phyloP scores from a whole-genome alignment of 2,329 filamentous ascomycete genomes.

The Pseudodiploospora longispora region DNA sequence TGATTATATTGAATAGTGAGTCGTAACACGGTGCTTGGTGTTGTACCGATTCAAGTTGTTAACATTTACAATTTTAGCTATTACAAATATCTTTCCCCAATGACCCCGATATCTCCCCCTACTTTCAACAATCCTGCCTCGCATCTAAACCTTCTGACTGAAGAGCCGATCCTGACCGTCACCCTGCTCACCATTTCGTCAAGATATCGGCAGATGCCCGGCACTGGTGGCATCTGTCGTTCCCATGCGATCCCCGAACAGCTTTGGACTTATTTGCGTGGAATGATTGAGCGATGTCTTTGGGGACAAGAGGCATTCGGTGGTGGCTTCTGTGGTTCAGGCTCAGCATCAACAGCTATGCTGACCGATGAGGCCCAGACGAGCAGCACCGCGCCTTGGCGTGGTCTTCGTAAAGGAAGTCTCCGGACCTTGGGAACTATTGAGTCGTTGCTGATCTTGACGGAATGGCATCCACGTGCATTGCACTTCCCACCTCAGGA shows the following conservation, averaged over 20 bases:
- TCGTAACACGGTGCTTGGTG: conserved; percentile 7
- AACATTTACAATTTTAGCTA: conserved; percentile 48
- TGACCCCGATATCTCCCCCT: conserved; percentile 89
- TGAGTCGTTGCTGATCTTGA: conserved; percentile 86
- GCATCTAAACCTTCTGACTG: conserved; percentile 71
- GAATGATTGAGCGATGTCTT: conserved; percentile 90
- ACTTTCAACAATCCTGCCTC: conserved; percentile 78
- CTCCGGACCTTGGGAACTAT: conserved; percentile 87
- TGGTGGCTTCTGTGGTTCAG: conserved; percentile 73
- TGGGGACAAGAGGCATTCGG: conserved; percentile 97
- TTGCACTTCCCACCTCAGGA: conserved; percentile 88
- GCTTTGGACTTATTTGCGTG: conserved; percentile 86
- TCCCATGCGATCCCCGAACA: conserved; percentile 91
- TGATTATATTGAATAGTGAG: conserved; percentile 85
- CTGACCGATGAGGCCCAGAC: conserved; percentile 49
- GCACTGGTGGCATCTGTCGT: conserved; percentile 72
- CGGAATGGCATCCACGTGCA: conserved; percentile 93
- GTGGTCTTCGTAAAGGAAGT: conserved; percentile 66
- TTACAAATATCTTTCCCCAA: conserved; percentile 80
- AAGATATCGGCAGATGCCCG: conserved; percentile 71
- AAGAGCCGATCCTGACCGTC: conserved; percentile 88
- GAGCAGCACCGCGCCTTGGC: conserved; percentile 62
- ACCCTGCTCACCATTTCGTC: conserved; percentile 88
- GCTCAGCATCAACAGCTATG: conserved; percentile 30
- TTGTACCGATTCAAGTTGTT: background rate